These are phyloP conservation scores for Metschnikowia chrysomelidarum DNA, from an alignment of 805 yeast species.

Conservation along the genomic window DNA sequence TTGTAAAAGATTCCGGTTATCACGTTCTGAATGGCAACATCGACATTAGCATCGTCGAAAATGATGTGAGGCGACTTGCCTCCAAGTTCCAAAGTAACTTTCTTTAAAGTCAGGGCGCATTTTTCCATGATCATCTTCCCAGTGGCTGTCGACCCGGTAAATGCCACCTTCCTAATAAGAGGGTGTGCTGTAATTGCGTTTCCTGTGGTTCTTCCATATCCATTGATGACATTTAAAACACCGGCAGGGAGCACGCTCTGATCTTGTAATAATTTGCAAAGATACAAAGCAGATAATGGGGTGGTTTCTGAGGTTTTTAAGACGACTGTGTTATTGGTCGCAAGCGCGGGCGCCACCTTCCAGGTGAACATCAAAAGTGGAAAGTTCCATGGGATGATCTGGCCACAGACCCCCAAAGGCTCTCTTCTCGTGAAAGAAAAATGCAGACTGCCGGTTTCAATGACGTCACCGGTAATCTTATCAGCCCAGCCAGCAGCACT, in stretches of 20 bases:
- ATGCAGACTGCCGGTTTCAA: slow-evolving; percentile 72
- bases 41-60: slow-evolving; percentile 80
- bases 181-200: slow-evolving; percentile 75
- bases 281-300: slow-evolving; percentile 81
- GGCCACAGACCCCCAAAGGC: slow-evolving; percentile 94
- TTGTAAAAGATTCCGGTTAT: slow-evolving; percentile 85
- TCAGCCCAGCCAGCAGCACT: slow-evolving; percentile 92
- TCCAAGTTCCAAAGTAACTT: slow-evolving; percentile 91
- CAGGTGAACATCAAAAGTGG: slow-evolving; percentile 92
- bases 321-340: slow-evolving; percentile 86
- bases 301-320: slow-evolving; percentile 91
- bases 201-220: slow-evolving; percentile 85
- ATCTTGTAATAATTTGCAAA: slow-evolving; percentile 64
- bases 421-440: slow-evolving; percentile 80
- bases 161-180: slow-evolving; percentile 84
- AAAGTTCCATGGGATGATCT: slow-evolving; percentile 96
- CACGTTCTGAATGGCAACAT: slow-evolving; percentile 71
- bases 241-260: slow-evolving; percentile 88
- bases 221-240: slow-evolving; percentile 83
- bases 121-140: slow-evolving; percentile 89
- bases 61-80: slow-evolving; percentile 94
- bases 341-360: slow-evolving; percentile 92
- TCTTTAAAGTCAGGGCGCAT: slow-evolving; percentile 68
- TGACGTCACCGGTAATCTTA: slow-evolving; percentile 71
- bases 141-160: slow-evolving; percentile 91